A percentile compares a stretch with the other conserved stretches of the same genome.
phyloP scores from a whole-genome alignment of 176 grass and related monocot genomes.

The Microstegium vimineum region DNA sequence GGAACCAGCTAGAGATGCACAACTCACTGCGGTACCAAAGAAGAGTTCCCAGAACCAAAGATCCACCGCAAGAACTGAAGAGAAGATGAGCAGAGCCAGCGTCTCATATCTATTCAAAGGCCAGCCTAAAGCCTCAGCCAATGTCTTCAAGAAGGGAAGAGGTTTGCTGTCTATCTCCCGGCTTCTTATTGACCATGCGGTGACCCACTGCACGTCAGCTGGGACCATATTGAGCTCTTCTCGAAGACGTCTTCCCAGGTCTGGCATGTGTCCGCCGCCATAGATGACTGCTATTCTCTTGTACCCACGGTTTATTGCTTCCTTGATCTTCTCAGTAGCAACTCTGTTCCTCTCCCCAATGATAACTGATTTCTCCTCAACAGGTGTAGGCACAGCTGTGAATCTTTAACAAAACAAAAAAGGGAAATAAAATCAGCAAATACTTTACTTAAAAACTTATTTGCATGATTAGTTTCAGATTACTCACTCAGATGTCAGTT shows the following conservation, averaged over 20 bases:
- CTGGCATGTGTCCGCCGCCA: conserved; percentile 93
- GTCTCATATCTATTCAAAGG: conserved; percentile 80
- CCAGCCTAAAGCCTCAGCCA: conserved; percentile 59
- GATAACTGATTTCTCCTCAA: conserved; percentile 83
- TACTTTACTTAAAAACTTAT: neutral
- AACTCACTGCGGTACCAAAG: conserved; percentile 39
- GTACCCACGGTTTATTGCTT: conserved; percentile 60
- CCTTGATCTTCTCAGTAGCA: conserved; percentile 64
- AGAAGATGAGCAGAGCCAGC: conserved; percentile 73
- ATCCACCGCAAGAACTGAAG: conserved; percentile 67
- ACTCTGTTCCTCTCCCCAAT: conserved; percentile 94
- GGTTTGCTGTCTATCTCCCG: conserved; percentile 48
- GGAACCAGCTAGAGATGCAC: conserved; percentile 64
- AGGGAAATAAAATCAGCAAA: neutral
- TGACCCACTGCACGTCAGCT: conserved; percentile 67
- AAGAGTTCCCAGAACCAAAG: conserved; percentile 92
- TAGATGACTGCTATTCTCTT: conserved; percentile 84
- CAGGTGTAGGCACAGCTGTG: conserved; percentile 38
- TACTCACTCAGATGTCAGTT: conserved; percentile 86
- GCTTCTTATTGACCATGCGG: conserved; percentile 85
- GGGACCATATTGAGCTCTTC: conserved; percentile 82
- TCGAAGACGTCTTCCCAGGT: conserved; percentile 61
- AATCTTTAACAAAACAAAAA: conserved; percentile 38
- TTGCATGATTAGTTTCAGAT: neutral
- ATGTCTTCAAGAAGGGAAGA: conserved; percentile 62